These are phyloP conservation scores for Xylaria scruposa DNA, from an alignment of 495 filamentous ascomycete genomes.

Conservation along the genomic window DNA sequence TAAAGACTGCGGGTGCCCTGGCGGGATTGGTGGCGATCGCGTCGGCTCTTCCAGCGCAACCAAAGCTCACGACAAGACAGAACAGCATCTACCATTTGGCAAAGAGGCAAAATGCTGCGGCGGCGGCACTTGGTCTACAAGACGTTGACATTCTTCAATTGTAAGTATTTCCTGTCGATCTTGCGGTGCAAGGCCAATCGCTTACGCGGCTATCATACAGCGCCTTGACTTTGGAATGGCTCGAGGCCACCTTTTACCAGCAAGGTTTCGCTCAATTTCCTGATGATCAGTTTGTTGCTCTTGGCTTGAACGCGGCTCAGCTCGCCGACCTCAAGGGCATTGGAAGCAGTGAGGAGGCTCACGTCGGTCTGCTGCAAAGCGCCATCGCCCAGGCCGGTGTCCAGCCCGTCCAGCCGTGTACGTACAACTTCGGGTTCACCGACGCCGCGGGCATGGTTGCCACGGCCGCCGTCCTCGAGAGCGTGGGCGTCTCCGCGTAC, in stretches of 20 bases:
- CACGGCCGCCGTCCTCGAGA: conserved; percentile 66
- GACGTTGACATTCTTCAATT: conserved; percentile 77
- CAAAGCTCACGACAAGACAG: conserved; percentile 51
- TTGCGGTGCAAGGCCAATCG: not conserved
- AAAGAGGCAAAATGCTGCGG: conserved; percentile 61
- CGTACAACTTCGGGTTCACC: conserved; percentile 68
- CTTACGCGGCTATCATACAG: conserved; percentile 44
- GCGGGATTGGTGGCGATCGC: conserved; percentile 53
- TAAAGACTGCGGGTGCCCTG: conserved; percentile 48
- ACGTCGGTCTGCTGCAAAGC: conserved; percentile 62
- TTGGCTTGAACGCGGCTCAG: conserved; percentile 57
- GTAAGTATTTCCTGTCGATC: conserved; percentile 49
- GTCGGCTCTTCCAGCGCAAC: conserved; percentile 52
- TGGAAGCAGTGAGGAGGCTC: conserved; percentile 61
- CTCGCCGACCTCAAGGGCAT: conserved; percentile 59
- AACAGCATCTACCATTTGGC: conserved; percentile 51
- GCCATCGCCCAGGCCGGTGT: conserved; percentile 61
- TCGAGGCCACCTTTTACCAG: conserved; percentile 67
- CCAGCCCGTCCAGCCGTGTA: conserved; percentile 64
- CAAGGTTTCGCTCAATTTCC: conserved; percentile 67
- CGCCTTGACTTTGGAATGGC: conserved; percentile 69
- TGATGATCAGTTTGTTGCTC: conserved; percentile 60
- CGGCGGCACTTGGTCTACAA: conserved; percentile 57
- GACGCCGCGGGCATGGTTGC: conserved; percentile 64
- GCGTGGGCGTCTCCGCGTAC: conserved; percentile 67